Conservation (phyloP, 495 filamentous ascomycete species). For the Margaritispora aquatica region DNA sequence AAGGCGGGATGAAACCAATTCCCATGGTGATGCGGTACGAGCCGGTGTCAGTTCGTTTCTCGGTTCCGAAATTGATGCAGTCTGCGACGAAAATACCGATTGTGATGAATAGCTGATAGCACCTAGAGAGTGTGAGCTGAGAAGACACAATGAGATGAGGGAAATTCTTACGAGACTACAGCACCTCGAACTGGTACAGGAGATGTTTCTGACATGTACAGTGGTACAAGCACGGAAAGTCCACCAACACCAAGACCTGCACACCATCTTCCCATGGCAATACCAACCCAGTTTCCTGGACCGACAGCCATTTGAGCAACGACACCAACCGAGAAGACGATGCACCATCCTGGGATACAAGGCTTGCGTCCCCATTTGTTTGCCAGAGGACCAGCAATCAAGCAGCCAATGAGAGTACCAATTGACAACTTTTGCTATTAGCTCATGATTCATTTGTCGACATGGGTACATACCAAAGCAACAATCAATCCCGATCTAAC, state of each 20-base stretch:
- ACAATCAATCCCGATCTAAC: conserved; percentile 53
- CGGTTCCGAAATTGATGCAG: conserved; percentile 75
- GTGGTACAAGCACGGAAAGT: conserved; percentile 63
- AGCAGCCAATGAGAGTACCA: conserved; percentile 79
- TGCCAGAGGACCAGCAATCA: conserved; percentile 60
- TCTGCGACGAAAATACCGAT: conserved; percentile 79
- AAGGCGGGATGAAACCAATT: conserved; percentile 68
- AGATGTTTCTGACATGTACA: conserved; percentile 68
- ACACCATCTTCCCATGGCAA: conserved; percentile 52
- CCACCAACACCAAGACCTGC: conserved; percentile 66
- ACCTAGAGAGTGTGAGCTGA: conserved; percentile 26
- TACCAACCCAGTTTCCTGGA: conserved; percentile 56
- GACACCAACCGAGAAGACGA: conserved; percentile 73
- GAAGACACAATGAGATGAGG: conserved; percentile 1
- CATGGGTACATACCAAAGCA: conserved; percentile 30
- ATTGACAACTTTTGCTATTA: conserved; percentile 60
- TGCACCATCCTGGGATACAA: conserved; percentile 57
- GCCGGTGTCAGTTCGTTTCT: conserved; percentile 40
- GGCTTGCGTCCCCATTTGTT: conserved; percentile 68
- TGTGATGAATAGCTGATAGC: conserved; percentile 85
- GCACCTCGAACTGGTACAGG: conserved; percentile 61
- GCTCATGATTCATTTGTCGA: conserved; percentile 28
- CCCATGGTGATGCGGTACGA: conserved; percentile 82
- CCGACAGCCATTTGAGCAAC: conserved; percentile 60
- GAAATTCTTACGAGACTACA: conserved; percentile 42